These are phyloP conservation scores for Ochromonas danica DNA, from an alignment of 108 stramenopile species.

Conservation along the genomic window DNA sequence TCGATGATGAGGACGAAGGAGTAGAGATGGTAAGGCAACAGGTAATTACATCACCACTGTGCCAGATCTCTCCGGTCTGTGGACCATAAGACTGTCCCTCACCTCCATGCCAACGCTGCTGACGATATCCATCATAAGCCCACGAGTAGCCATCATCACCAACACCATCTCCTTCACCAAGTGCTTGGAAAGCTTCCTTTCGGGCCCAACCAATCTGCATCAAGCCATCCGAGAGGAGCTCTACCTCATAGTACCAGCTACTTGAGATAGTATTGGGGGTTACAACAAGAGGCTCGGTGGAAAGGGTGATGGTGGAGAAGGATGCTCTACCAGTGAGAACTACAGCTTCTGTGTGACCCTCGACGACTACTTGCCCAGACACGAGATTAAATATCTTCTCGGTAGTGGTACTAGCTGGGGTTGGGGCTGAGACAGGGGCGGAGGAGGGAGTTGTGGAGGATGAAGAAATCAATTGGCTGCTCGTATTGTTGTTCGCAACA, in stretches of 20 bases:
- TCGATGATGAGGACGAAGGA: constrained; percentile 5
- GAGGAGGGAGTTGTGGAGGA: too few relatives aligned
- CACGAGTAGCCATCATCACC: constrained; percentile 45
- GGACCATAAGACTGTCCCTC: constrained; percentile 40
- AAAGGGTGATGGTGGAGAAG: too few relatives aligned
- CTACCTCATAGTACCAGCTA: constrained; percentile 49
- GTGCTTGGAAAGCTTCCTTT: background rate
- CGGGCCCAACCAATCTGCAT: constrained; percentile 53
- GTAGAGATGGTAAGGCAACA: constrained; percentile 35
- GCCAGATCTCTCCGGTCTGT: background rate
- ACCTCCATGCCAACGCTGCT: constrained; percentile 37
- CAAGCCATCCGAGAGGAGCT: constrained; percentile 42
- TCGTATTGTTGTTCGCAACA: too few relatives aligned
- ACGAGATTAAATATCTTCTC: too few relatives aligned
- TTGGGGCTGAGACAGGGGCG: too few relatives aligned
- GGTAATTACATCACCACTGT: constrained; percentile 52
- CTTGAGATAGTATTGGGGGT: too few relatives aligned
- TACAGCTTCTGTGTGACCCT: too few relatives aligned
- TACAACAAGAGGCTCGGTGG: too few relatives aligned
- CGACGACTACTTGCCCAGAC: too few relatives aligned
- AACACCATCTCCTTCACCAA: constrained; percentile 43
- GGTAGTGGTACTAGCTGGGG: too few relatives aligned
- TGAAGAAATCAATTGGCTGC: too few relatives aligned
- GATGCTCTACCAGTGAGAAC: too few relatives aligned
- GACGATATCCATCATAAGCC: constrained; percentile 49